phyloP scores from a whole-genome alignment of 257 asterid species.

The Salvia hispanica region DNA sequence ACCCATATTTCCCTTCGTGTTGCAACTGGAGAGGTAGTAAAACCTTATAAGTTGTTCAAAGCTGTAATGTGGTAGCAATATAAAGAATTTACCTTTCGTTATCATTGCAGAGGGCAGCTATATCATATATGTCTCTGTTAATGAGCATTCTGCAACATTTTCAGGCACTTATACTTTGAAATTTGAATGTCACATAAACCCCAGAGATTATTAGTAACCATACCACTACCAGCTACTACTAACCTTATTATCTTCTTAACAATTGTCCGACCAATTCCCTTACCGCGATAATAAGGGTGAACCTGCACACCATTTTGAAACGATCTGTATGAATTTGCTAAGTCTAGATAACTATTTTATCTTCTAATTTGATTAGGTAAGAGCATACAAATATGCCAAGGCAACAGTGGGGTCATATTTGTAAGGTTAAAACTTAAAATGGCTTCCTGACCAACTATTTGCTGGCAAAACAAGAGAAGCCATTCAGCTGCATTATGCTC shows the following conservation, averaged over 20 bases:
- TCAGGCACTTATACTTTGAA: conserved; percentile 12
- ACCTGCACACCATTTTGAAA: conserved; percentile 57
- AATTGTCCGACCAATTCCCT: conserved; percentile 80
- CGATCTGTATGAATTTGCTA: conserved; percentile 23
- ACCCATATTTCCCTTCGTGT: too few relatives aligned
- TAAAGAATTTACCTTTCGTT: conserved; percentile 51
- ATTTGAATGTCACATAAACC: neutral
- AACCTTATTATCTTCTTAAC: conserved; percentile 72
- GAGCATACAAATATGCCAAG: too few relatives aligned
- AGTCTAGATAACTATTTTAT: too few relatives aligned
- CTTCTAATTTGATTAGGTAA: too few relatives aligned
- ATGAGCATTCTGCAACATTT: conserved; percentile 68
- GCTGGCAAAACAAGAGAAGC: conserved; percentile 11
- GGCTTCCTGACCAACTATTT: neutral
- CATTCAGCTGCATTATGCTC: neutral
- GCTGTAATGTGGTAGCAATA: too few relatives aligned
- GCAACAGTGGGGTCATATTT: too few relatives aligned
- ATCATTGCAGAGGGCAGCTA: conserved; percentile 70
- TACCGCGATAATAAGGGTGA: conserved; percentile 59
- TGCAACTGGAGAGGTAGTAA: too few relatives aligned
- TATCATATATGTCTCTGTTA: conserved; percentile 66
- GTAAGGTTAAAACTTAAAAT: too few relatives aligned
- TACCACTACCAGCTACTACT: conserved; percentile 14
- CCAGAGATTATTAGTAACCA: neutral
- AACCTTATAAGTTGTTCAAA: too few relatives aligned